Evolutionary conservation across 1,284 basidiomycete species (phyloP).

Genomic region (Leccinum subspadiceum): DNA sequence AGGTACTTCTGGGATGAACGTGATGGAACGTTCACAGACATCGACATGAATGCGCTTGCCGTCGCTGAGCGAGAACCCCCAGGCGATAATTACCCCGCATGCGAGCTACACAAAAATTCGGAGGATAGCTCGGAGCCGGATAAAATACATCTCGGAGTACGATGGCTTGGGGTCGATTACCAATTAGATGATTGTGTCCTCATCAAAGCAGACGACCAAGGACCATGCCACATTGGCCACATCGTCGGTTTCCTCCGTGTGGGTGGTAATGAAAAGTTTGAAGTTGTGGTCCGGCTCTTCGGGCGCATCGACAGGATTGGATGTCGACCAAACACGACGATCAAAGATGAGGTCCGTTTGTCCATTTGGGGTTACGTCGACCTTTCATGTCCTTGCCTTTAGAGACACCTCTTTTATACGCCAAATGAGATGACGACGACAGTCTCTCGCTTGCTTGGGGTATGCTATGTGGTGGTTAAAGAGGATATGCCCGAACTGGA

Average conservation of each 20-base stretch:
- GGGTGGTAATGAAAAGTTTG: background rate
- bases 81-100: slow-evolving; percentile 53
- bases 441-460: slow-evolving; percentile 42
- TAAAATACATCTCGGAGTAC: slow-evolving; percentile 38
- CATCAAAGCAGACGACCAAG: slow-evolving; percentile 37
- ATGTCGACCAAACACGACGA: slow-evolving; percentile 22
- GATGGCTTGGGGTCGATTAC: slow-evolving; percentile 43
- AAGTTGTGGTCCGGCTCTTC: slow-evolving; percentile 31
- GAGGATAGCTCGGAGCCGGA: slow-evolving; percentile 28
- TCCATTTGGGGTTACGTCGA: background rate
- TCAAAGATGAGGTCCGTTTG: slow-evolving; percentile 40
- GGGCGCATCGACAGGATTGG: slow-evolving; percentile 36
- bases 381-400: slow-evolving; percentile 2
- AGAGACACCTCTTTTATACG: slow-evolving; percentile 41
- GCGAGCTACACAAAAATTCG: slow-evolving; percentile 34
- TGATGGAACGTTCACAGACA: slow-evolving; percentile 16
- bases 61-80: slow-evolving; percentile 20
- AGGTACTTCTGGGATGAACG: slow-evolving; percentile 28
- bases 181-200: slow-evolving; percentile 58
- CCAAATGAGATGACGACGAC: slow-evolving; percentile 37
- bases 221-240: slow-evolving; percentile 40
- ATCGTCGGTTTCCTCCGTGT: slow-evolving; percentile 26
- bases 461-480: slow-evolving; percentile 47
- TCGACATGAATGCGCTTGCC: slow-evolving; percentile 25
- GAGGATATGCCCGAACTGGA: slow-evolving; percentile 35